A percentile compares a stretch with the other conserved stretches of the same genome.
phyloP scores from a whole-genome alignment of 2,329 filamentous ascomycete genomes.

The Cryoendolithus antarcticus region DNA sequence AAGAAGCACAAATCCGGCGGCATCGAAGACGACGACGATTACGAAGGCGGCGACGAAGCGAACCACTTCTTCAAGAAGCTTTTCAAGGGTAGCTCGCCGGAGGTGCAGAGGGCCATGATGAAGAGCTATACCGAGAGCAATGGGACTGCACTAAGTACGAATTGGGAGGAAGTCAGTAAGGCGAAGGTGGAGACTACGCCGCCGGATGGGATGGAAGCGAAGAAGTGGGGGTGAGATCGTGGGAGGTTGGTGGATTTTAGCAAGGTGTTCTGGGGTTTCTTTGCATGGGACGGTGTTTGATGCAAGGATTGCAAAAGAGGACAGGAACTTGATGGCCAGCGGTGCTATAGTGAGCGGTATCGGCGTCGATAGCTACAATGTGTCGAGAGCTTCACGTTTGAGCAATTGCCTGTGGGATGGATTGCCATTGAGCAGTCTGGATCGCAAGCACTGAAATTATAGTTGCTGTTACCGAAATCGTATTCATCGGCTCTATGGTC shows the following conservation, averaged over 20 bases:
- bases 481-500: no score
- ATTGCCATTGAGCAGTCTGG: no score
- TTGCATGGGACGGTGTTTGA: no score
- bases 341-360: no score
- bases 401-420: no score
- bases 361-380: no score
- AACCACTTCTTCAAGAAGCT: slow-evolving; percentile 84
- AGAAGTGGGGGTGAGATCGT: slow-evolving; percentile 46
- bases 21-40: slow-evolving; percentile 35
- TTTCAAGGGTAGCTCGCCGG: slow-evolving; percentile 62
- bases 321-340: no score
- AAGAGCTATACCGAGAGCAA: slow-evolving; percentile 94
- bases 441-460: no score
- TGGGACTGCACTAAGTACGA: slow-evolving; percentile 82
- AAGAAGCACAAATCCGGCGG: slow-evolving; percentile 20
- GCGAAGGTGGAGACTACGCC: slow-evolving; percentile 60
- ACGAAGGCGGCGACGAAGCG: slow-evolving; percentile 48
- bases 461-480: no score
- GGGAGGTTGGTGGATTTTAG: background rate
- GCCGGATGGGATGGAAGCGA: slow-evolving; percentile 65
- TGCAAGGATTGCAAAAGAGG: no score
- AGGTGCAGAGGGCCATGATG: slow-evolving; percentile 88
- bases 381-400: no score
- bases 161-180: slow-evolving; percentile 71
- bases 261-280: no score